Percentiles rank a stretch among this genome's conserved stretches.
phyloP scores from a whole-genome alignment of 2,329 filamentous ascomycete species.

The Ophiobolus disseminans region DNA sequence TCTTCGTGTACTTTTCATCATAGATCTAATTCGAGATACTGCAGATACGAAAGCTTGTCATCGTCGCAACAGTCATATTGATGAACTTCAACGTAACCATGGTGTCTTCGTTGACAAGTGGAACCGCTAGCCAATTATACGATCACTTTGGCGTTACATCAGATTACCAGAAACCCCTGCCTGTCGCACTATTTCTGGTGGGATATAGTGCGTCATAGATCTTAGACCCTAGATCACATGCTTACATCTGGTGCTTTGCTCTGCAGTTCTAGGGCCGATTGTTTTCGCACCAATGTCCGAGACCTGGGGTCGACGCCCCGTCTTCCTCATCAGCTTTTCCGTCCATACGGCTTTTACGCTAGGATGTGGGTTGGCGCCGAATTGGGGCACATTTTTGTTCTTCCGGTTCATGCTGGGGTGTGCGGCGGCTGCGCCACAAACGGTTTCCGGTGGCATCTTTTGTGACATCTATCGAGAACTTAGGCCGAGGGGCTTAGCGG shows the following conservation, averaged over 20 bases:
- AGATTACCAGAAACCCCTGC: not conserved
- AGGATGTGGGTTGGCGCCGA: not conserved
- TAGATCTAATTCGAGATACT: not conserved
- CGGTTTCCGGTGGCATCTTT: conserved; percentile 1
- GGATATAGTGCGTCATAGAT: not conserved
- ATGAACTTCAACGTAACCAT: conserved; percentile 3
- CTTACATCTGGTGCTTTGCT: too few species aligned
- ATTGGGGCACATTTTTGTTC: not conserved
- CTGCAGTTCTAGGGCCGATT: conserved; percentile 1
- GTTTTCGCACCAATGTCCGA: not conserved
- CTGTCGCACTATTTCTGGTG: conserved; percentile 1
- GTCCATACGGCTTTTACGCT: conserved; percentile 1
- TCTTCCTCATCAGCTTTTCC: conserved; percentile 1
- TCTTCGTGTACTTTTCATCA: not conserved
- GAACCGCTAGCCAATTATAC: not conserved
- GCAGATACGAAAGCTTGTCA: not conserved
- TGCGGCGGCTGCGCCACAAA: not conserved
- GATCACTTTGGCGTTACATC: conserved; percentile 1
- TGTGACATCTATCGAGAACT: conserved; percentile 1
- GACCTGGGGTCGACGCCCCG: not conserved
- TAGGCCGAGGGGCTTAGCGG: not conserved
- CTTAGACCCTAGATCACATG: too few species aligned
- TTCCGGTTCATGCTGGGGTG: conserved; percentile 1
- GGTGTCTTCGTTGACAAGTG: not conserved
- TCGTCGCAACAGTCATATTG: not conserved